These are phyloP conservation scores for Mollisia scopiformis DNA, from an alignment of 2,329 filamentous ascomycete species.

Conservation along the genomic window DNA sequence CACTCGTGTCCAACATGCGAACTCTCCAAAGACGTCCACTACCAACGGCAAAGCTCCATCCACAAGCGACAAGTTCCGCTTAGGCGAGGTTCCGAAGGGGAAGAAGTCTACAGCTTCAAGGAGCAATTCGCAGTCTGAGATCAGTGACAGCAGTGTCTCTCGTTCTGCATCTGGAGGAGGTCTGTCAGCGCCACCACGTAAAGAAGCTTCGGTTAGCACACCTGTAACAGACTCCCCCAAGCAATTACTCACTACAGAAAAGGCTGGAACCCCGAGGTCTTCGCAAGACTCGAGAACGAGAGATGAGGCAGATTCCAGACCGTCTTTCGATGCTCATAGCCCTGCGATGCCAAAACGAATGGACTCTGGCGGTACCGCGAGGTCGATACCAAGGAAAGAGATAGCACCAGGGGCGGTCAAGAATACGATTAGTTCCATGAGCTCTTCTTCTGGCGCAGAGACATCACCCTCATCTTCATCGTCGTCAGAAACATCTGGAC, in stretches of 20 bases:
- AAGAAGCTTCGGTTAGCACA: constrained; percentile 23
- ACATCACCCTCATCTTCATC: constrained; percentile 36
- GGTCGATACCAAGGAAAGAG: constrained; percentile 66
- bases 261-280: constrained; percentile 49
- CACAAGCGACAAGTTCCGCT: constrained; percentile 66
- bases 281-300: constrained; percentile 62
- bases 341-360: constrained; percentile 50
- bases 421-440: constrained; percentile 29
- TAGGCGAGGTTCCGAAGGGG: constrained; percentile 79
- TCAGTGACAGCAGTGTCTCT: constrained; percentile 36
- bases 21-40: constrained; percentile 25
- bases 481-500: constrained; percentile 34
- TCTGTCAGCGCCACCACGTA: constrained; percentile 27
- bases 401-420: constrained; percentile 37
- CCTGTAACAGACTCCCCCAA: constrained; percentile 31
- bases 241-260: constrained; percentile 36
- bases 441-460: constrained; percentile 34
- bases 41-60: constrained; percentile 41
- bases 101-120: constrained; percentile 49
- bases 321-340: constrained; percentile 38
- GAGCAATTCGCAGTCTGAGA: constrained; percentile 41
- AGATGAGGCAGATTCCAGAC: constrained; percentile 54
- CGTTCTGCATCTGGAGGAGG: constrained; percentile 40
- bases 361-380: constrained; percentile 54
- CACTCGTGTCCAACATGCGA: constrained; percentile 32